Conservation (phyloP, 2,329 filamentous ascomycete species). For the Cadophora sp. region DNA sequence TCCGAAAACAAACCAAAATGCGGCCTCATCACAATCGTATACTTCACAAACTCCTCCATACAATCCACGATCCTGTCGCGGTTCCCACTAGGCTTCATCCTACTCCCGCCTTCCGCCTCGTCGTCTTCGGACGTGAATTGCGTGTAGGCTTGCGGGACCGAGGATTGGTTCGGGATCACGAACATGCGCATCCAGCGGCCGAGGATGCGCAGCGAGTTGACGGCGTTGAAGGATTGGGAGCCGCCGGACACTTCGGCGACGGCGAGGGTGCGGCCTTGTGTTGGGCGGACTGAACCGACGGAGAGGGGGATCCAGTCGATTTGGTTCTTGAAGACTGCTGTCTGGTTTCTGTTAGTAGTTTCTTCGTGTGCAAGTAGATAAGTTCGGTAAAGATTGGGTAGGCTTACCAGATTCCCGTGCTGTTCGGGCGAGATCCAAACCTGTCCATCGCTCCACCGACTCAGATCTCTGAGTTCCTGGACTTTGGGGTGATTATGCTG, state of each 20-base stretch:
- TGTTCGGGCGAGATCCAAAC: constrained; percentile 71
- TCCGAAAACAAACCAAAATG: constrained; percentile 67
- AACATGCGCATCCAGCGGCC: constrained; percentile 77
- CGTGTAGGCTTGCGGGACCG: constrained; percentile 52
- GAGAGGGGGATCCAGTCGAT: constrained; percentile 74
- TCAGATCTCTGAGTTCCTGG: constrained; percentile 65
- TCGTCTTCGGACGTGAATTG: constrained; percentile 1
- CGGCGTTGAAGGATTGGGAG: constrained; percentile 71
- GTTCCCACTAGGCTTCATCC: constrained; percentile 62
- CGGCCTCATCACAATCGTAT: constrained; percentile 68
- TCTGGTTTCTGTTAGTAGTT: constrained; percentile 48
- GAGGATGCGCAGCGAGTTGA: constrained; percentile 69
- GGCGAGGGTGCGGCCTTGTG: constrained; percentile 68
- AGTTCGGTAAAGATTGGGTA: not conserved
- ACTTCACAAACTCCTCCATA: constrained; percentile 76
- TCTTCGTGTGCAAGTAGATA: not conserved
- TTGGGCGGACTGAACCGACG: constrained; percentile 67
- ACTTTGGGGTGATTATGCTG: constrained; percentile 65
- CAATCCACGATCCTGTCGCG: constrained; percentile 67
- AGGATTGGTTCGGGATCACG: constrained; percentile 69
- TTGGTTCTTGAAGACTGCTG: constrained; percentile 72
- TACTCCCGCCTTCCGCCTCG: constrained; percentile 41
- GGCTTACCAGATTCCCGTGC: constrained; percentile 54
- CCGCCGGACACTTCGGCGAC: constrained; percentile 69
- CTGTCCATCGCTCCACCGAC: constrained; percentile 70